A percentile compares a stretch with the other conserved stretches of the same genome.
Conservation (phyloP, 768 basidiomycete species). For the Rhodotorula taiwanensis region DNA sequence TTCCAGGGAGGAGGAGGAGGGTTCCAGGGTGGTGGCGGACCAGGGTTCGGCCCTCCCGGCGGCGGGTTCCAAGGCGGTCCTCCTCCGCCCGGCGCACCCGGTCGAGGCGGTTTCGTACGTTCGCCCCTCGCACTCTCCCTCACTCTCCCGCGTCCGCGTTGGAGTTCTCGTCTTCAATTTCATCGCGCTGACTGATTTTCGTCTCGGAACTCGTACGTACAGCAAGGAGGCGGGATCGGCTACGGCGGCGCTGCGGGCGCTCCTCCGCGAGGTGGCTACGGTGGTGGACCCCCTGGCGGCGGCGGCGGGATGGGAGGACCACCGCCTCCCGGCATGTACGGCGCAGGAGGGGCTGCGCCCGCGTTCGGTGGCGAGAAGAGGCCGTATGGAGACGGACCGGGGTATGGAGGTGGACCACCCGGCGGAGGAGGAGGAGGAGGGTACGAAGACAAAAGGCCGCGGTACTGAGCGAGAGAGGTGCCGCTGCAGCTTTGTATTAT, state of each 20-base stretch:
- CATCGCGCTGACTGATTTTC: too few relatives aligned
- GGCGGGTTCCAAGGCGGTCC: neutral
- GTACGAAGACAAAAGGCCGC: slow-evolving; percentile 27
- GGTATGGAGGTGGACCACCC: slow-evolving; percentile 45
- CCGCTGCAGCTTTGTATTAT: too few relatives aligned
- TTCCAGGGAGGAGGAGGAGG: too few relatives aligned
- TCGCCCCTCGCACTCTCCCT: too few relatives aligned
- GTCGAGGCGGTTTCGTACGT: neutral
- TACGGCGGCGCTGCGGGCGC: neutral
- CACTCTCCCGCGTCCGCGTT: too few relatives aligned
- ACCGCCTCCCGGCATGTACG: neutral
- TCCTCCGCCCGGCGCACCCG: neutral
- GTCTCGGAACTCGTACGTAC: neutral
- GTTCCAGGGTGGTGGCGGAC: slow-evolving; percentile 2
- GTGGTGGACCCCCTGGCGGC: slow-evolving; percentile 18
- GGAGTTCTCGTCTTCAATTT: too few relatives aligned
- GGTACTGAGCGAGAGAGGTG: slow-evolving; percentile 8
- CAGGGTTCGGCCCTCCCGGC: neutral
- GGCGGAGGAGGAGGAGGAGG: slow-evolving; percentile 10
- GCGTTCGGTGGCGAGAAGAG: slow-evolving; percentile 34
- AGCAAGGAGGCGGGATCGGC: slow-evolving; percentile 1
- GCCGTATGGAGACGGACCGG: slow-evolving; percentile 29
- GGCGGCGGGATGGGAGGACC: neutral
- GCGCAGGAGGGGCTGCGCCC: neutral
- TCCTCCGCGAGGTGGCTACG: slow-evolving; percentile 40